A percentile compares a stretch with the other conserved stretches of the same genome.
These are phyloP conservation scores for Aspergillus phoenicis DNA, from an alignment of 2,329 filamentous ascomycete genomes.

Conservation along the genomic window DNA sequence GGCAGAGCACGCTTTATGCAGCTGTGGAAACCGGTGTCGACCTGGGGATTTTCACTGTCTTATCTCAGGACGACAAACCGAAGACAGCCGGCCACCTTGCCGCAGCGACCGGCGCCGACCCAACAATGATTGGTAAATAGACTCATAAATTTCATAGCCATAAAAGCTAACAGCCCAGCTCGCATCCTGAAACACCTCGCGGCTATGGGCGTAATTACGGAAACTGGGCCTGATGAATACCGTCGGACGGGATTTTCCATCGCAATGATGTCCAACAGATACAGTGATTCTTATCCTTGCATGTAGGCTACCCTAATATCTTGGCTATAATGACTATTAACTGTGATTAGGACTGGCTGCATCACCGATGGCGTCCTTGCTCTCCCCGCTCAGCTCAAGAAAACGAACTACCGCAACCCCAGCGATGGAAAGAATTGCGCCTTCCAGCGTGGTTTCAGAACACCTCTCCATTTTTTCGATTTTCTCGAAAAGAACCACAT, in stretches of 20 bases:
- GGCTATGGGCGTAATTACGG: constrained; percentile 39
- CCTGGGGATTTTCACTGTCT: constrained; percentile 25
- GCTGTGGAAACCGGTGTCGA: constrained; percentile 28
- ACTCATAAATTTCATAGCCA: background rate
- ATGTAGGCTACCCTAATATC: constrained; percentile 24
- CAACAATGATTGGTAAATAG: constrained; percentile 9
- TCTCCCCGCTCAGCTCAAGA: constrained; percentile 31
- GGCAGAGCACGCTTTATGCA: constrained; percentile 22
- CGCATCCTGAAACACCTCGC: constrained; percentile 40
- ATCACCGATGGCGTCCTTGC: constrained; percentile 28
- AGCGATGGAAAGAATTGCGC: constrained; percentile 26
- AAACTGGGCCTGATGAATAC: constrained; percentile 38
- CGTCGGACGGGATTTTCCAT: constrained; percentile 35
- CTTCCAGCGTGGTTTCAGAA: constrained; percentile 33
- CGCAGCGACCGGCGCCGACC: constrained; percentile 22
- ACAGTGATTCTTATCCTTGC: constrained; percentile 29
- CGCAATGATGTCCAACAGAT: constrained; percentile 27
- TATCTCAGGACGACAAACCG: constrained; percentile 26
- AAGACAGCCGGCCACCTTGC: constrained; percentile 27
- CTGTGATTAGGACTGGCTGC: constrained; percentile 26
- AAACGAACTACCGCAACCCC: constrained; percentile 31
- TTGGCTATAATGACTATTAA: constrained; percentile 10
- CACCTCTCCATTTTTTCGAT: constrained; percentile 33
- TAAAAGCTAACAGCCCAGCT: constrained; percentile 12
- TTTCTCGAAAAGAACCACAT: constrained; percentile 26